Percentiles rank a stretch among this genome's conserved stretches.
Evolutionary conservation across 208 protist genomes (phyloP).

Genomic region (Acanthamoeba rhysodes): DNA sequence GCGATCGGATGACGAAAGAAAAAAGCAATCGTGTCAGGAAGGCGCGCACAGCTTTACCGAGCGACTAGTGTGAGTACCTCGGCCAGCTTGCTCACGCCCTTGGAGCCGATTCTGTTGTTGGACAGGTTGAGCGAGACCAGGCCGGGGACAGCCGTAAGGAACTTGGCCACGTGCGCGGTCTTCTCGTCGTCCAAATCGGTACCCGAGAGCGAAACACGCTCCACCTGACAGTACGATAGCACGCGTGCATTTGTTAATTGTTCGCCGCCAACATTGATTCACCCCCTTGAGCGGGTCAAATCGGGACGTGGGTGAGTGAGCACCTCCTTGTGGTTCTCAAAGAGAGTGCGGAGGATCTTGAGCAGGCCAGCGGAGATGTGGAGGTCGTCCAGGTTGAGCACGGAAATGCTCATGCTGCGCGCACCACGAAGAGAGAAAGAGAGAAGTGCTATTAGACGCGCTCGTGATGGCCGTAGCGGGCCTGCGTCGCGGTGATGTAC

Average conservation of each 20-base stretch:
- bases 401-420: not conserved
- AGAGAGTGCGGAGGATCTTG: not conserved
- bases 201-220: constrained; percentile 7
- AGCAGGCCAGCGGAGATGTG: not conserved
- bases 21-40: not conserved
- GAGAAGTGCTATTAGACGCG: not conserved
- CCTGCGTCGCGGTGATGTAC: not conserved
- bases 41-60: too few relatives aligned
- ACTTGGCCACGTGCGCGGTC: not conserved
- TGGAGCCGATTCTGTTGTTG: constrained; percentile 43
- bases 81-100: constrained; percentile 23
- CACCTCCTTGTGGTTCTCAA: constrained; percentile 30
- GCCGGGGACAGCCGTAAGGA: not conserved
- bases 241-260: too few relatives aligned
- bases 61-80: not conserved
- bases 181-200: constrained; percentile 46
- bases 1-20: not conserved
- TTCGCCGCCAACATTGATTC: too few relatives aligned
- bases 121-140: constrained; percentile 43
- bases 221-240: not conserved
- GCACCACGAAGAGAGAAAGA: too few relatives aligned
- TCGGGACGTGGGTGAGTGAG: too few relatives aligned
- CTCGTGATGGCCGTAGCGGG: too few relatives aligned
- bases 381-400: constrained; percentile 7
- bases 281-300: too few relatives aligned